phyloP scores from a whole-genome alignment of 371 early-diverging fungal species.

The Homolaphlyctis polyrhiza region DNA sequence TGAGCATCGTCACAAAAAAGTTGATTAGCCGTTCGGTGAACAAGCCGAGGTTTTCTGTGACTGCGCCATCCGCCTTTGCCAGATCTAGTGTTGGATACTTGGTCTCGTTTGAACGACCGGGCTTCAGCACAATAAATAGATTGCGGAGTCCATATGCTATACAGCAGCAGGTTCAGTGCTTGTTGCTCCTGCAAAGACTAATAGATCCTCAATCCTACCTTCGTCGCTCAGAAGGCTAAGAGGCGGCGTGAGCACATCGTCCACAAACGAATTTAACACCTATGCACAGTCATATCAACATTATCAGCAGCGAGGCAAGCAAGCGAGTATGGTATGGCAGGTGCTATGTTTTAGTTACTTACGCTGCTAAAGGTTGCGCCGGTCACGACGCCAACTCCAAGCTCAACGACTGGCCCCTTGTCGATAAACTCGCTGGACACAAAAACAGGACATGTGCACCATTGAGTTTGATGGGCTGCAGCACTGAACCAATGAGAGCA shows the following conservation, averaged over 20 bases:
- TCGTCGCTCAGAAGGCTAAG: background rate
- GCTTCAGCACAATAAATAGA: conserved; percentile 5
- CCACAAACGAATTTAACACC: conserved; percentile 5
- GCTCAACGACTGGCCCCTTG: conserved; percentile 2
- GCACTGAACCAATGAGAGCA: background rate
- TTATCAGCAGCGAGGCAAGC: background rate
- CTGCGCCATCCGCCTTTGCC: conserved; percentile 7
- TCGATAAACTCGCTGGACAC: conserved; percentile 1
- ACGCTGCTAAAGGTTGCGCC: background rate
- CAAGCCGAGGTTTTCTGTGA: conserved; percentile 2
- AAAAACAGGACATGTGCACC: background rate
- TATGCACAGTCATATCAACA: background rate
- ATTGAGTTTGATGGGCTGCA: background rate
- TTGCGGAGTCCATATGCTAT: background rate
- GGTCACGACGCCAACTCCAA: conserved; percentile 1
- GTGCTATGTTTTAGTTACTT: no score
- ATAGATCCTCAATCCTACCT: no score
- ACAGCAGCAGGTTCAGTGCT: background rate
- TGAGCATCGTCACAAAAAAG: background rate
- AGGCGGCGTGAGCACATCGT: conserved; percentile 6
- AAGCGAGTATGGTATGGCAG: background rate
- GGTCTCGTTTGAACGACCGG: background rate
- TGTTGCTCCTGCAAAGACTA: no score
- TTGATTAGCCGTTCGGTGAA: conserved; percentile 1
- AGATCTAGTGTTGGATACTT: conserved; percentile 4